A percentile compares a stretch with the other conserved stretches of the same genome.
Conservation (phyloP, 164 flowering plant genomes). For the Aristolochia contorta region DNA sequence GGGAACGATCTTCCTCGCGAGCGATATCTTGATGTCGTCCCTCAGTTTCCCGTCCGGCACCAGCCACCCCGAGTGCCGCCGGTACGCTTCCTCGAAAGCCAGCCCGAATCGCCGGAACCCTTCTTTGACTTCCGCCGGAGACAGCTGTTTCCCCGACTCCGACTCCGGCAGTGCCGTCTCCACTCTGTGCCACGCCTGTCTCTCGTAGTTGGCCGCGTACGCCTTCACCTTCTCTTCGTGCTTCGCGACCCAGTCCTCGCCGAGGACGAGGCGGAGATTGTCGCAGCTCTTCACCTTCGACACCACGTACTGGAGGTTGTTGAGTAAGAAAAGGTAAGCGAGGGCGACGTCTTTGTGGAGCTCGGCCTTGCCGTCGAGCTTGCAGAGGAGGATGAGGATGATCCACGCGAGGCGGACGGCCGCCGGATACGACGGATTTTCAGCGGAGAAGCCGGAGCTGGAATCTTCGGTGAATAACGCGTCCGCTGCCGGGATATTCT, state of each 20-base stretch:
- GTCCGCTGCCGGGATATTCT: conserved; percentile 19
- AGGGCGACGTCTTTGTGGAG: conserved; percentile 43
- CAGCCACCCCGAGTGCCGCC: conserved; percentile 32
- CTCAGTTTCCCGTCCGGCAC: conserved; percentile 40
- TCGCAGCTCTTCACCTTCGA: conserved; percentile 30
- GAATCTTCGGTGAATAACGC: conserved; percentile 6
- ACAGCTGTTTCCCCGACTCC: conserved; percentile 12
- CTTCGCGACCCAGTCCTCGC: conserved; percentile 43
- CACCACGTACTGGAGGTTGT: conserved; percentile 52
- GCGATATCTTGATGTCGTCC: conserved; percentile 38
- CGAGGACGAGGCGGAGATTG: conserved; percentile 41
- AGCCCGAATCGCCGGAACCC: conserved; percentile 30
- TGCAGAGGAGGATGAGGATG: conserved; percentile 51
- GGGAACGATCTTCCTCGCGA: conserved; percentile 30
- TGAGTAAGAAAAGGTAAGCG: conserved; percentile 52
- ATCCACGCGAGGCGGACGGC: conserved; percentile 43
- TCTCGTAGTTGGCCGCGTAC: conserved; percentile 38
- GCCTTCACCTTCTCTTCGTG: conserved; percentile 39
- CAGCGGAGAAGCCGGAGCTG: not conserved
- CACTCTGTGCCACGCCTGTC: conserved; percentile 46
- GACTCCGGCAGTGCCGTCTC: conserved; percentile 26
- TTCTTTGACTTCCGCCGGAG: conserved; percentile 25
- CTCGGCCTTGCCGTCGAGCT: conserved; percentile 47
- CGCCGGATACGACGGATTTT: conserved; percentile 11
- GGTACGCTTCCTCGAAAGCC: conserved; percentile 34